Evolutionary conservation across 345 rosid genomes (phyloP).

Genomic region (Laguncularia racemosa): DNA sequence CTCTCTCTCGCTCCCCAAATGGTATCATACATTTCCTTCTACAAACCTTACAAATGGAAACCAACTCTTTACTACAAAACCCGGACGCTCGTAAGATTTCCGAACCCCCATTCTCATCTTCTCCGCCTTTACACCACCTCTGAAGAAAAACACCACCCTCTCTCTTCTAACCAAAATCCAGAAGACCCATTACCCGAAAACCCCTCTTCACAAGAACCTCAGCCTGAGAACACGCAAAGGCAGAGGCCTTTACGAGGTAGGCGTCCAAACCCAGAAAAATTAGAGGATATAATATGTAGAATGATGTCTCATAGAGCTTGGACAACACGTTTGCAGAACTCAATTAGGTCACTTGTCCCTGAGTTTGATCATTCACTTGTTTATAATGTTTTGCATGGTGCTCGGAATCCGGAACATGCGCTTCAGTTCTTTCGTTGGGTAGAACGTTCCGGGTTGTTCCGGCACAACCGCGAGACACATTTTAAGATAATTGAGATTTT

Average conservation of each 20-base stretch:
- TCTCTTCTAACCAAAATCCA: background rate
- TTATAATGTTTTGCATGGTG: constrained; percentile 69
- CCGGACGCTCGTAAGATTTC: background rate
- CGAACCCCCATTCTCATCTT: constrained; percentile 4
- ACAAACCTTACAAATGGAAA: constrained; percentile 1
- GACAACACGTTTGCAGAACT: constrained; percentile 89
- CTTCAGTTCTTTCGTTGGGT: constrained; percentile 95
- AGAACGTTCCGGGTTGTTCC: constrained; percentile 72
- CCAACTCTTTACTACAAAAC: background rate
- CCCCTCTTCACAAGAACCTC: constrained; percentile 7
- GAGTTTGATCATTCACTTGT: constrained; percentile 70
- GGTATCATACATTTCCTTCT: background rate
- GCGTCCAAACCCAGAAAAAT: constrained; percentile 41
- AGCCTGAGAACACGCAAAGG: constrained; percentile 2
- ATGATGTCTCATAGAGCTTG: constrained; percentile 82
- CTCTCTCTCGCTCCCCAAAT: background rate
- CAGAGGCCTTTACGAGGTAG: constrained; percentile 38
- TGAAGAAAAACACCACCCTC: constrained; percentile 12
- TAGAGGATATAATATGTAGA: constrained; percentile 75
- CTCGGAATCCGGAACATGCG: constrained; percentile 69
- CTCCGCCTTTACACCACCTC: constrained; percentile 36
- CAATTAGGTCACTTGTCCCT: constrained; percentile 73
- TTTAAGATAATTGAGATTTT: constrained; percentile 72
- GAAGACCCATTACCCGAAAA: background rate
- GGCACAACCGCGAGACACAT: constrained; percentile 65